Conservation (phyloP, 78 protist species). For the Goniomonas avonlea region DNA sequence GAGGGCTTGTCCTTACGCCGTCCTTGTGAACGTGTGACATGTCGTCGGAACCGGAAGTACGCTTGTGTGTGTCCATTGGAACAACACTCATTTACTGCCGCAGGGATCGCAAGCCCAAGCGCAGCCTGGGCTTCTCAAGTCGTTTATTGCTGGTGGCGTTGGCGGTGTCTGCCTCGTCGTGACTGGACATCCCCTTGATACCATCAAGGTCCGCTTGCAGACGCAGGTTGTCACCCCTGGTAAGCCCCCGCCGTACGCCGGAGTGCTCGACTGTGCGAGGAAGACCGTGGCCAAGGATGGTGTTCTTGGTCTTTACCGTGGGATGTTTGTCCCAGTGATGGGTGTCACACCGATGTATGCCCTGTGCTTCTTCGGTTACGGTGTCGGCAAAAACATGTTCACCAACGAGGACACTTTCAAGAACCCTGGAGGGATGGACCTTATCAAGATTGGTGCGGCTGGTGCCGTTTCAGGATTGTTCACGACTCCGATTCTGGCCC, state of each 20-base stretch:
- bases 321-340: slow-evolving; percentile 62
- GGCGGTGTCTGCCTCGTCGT: slow-evolving; percentile 60
- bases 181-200: slow-evolving; percentile 51
- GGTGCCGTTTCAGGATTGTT: slow-evolving; percentile 55
- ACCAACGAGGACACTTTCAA: slow-evolving; percentile 36
- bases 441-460: slow-evolving; percentile 36
- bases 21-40: no score
- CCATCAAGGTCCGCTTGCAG: slow-evolving; percentile 52
- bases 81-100: no score
- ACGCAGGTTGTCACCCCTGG: slow-evolving; percentile 16
- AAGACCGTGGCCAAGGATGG: slow-evolving; percentile 40
- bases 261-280: slow-evolving; percentile 40
- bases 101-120: no score
- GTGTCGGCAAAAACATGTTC: slow-evolving; percentile 6
- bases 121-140: slow-evolving; percentile 5
- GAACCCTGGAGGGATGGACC: background rate
- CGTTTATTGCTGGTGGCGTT: slow-evolving; percentile 52
- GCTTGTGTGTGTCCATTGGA: no score
- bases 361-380: slow-evolving; percentile 56
- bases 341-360: slow-evolving; percentile 69
- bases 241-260: slow-evolving; percentile 32
- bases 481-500: slow-evolving; percentile 52
- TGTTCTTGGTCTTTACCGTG: slow-evolving; percentile 45
- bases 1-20: no score
- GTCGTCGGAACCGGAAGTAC: no score